A percentile compares a stretch with the other conserved stretches of the same genome.
phyloP scores from a whole-genome alignment of 2,329 filamentous ascomycete genomes.

The Diaporthe destruens region DNA sequence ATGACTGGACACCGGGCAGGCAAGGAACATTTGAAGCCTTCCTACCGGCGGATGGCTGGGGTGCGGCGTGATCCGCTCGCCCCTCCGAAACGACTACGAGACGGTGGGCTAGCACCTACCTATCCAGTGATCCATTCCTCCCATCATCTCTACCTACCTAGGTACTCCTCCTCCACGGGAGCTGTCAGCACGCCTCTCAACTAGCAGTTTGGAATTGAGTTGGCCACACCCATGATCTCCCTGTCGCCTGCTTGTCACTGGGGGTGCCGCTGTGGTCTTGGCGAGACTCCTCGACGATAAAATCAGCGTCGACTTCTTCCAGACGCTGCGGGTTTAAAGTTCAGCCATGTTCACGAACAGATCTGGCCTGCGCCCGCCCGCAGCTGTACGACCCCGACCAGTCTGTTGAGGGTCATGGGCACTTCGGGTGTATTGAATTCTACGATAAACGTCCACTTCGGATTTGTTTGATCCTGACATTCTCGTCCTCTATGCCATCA shows the following conservation, averaged over 20 bases:
- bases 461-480: too few relatives aligned
- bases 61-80: background rate
- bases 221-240: too few relatives aligned
- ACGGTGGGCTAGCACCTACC: slow-evolving; percentile 26
- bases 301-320: slow-evolving; percentile 72
- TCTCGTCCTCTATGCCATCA: too few relatives aligned
- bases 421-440: too few relatives aligned
- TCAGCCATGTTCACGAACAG: slow-evolving; percentile 73
- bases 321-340: slow-evolving; percentile 65
- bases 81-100: background rate
- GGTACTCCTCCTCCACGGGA: background rate
- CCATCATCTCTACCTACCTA: background rate
- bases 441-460: too few relatives aligned
- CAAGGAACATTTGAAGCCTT: background rate
- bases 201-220: background rate
- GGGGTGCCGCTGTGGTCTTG: slow-evolving; percentile 92
- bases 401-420: too few relatives aligned
- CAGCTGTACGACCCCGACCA: too few relatives aligned
- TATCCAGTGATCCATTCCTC: slow-evolving; percentile 1
- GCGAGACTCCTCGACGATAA: slow-evolving; percentile 75
- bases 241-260: slow-evolving; percentile 83
- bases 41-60: too few relatives aligned
- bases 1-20: background rate
- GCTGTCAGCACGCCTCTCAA: background rate
- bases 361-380: slow-evolving; percentile 53